Evolutionary conservation across 78 protist genomes (phyloP).

Genomic region (Guillardia theta): DNA sequence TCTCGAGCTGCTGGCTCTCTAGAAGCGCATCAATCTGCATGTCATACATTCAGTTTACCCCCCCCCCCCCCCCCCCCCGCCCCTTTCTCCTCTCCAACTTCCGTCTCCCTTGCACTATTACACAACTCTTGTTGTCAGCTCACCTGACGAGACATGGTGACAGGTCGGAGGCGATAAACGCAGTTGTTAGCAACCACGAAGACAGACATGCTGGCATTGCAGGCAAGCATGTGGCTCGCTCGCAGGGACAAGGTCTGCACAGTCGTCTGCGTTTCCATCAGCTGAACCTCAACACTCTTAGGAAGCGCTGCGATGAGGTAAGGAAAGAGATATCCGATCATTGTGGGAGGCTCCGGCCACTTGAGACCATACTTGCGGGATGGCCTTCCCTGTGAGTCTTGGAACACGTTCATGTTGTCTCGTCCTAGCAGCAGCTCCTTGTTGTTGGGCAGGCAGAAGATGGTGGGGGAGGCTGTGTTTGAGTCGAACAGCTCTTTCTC

Average conservation of each 20-base stretch:
- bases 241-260: not conserved
- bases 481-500: not conserved
- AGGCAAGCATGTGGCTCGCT: not conserved
- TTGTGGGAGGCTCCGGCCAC: not conserved
- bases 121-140: too few species aligned
- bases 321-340: not conserved
- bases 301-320: not conserved
- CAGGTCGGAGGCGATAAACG: conserved; percentile 8
- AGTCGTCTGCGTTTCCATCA: not conserved
- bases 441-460: not conserved
- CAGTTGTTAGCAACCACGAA: not conserved
- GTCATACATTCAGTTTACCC: too few species aligned
- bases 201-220: not conserved
- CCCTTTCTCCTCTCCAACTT: too few species aligned
- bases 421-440: not conserved
- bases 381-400: not conserved
- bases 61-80: too few species aligned
- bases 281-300: not conserved
- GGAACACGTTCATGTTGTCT: not conserved
- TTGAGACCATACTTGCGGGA: not conserved
- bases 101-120: too few species aligned
- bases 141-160: not conserved
- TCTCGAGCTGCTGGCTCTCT: not conserved
- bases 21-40: not conserved
- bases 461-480: not conserved